Evolutionary conservation across 805 yeast genomes (phyloP).

Genomic region (Maudiozyma turicensis): DNA sequence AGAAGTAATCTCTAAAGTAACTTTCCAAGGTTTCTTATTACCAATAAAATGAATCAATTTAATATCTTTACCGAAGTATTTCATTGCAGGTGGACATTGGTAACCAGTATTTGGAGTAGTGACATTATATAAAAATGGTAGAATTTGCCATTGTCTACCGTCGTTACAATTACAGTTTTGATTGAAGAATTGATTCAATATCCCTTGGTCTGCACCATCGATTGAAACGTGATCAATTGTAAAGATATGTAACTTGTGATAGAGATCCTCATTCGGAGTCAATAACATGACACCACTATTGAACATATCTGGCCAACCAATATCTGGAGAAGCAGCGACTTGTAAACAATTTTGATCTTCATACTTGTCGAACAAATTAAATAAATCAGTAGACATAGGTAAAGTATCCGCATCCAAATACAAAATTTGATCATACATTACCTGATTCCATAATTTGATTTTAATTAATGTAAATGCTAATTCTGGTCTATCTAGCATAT

Average conservation of each 20-base stretch:
- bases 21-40: constrained; percentile 46
- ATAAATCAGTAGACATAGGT: constrained; percentile 29
- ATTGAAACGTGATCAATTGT: constrained; percentile 34
- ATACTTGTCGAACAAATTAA: constrained; percentile 16
- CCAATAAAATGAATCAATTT: constrained; percentile 62
- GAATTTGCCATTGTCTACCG: constrained; percentile 44
- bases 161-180: constrained; percentile 12
- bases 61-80: constrained; percentile 38
- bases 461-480: constrained; percentile 43
- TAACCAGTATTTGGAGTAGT: constrained; percentile 58
- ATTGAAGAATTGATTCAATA: constrained; percentile 64
- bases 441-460: constrained; percentile 39
- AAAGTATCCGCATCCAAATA: constrained; percentile 61
- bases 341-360: constrained; percentile 18
- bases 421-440: constrained; percentile 36
- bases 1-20: constrained; percentile 5
- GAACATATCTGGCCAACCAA: constrained; percentile 90
- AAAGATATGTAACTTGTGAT: constrained; percentile 31
- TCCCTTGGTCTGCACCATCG: constrained; percentile 92
- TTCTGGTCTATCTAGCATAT: constrained; percentile 40
- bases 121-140: constrained; percentile 80
- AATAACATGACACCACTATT: constrained; percentile 67
- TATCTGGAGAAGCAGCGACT: constrained; percentile 57
- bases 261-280: constrained; percentile 41
- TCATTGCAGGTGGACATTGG: constrained; percentile 63